These are phyloP conservation scores for Penicillium sclerotiorum DNA, from an alignment of 2,329 filamentous ascomycete species.

Conservation along the genomic window DNA sequence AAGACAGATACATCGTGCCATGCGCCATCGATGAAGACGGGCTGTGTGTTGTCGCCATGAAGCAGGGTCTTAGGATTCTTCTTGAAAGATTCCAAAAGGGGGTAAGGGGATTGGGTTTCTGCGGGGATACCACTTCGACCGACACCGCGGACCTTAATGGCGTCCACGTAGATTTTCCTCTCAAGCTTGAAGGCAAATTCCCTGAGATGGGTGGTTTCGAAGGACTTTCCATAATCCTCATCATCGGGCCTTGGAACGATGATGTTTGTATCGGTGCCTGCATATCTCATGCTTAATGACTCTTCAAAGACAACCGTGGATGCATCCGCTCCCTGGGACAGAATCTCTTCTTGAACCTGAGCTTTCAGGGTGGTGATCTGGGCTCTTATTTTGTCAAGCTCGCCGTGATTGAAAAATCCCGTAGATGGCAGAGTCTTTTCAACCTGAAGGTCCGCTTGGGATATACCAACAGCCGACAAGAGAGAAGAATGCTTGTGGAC, in stretches of 20 bases:
- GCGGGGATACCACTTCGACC: conserved; percentile 3
- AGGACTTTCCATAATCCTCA: conserved; percentile 38
- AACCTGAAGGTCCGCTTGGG: not conserved
- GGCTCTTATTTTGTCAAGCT: not conserved
- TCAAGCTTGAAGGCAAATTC: conserved; percentile 10
- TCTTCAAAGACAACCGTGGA: conserved; percentile 3
- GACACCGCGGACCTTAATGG: conserved; percentile 1
- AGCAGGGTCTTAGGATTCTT: not conserved
- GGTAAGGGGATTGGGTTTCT: not conserved
- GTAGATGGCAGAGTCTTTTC: not conserved
- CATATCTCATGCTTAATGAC: conserved; percentile 10
- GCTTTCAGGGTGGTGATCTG: not conserved
- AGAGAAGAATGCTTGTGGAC: conserved; percentile 86
- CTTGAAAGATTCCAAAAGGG: not conserved
- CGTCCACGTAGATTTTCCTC: conserved; percentile 4
- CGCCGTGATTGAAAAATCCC: not conserved
- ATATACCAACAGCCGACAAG: conserved; percentile 63
- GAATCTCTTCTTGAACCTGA: not conserved
- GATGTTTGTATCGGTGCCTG: conserved; percentile 8
- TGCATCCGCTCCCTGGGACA: conserved; percentile 2
- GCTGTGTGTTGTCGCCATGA: not conserved
- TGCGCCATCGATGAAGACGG: not conserved
- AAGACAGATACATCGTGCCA: not conserved
- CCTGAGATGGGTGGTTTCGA: conserved; percentile 1
- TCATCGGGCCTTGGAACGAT: conserved; percentile 41